These are phyloP conservation scores for Nannochloropsis gaditana DNA, from an alignment of 108 stramenopile genomes.

Conservation along the genomic window DNA sequence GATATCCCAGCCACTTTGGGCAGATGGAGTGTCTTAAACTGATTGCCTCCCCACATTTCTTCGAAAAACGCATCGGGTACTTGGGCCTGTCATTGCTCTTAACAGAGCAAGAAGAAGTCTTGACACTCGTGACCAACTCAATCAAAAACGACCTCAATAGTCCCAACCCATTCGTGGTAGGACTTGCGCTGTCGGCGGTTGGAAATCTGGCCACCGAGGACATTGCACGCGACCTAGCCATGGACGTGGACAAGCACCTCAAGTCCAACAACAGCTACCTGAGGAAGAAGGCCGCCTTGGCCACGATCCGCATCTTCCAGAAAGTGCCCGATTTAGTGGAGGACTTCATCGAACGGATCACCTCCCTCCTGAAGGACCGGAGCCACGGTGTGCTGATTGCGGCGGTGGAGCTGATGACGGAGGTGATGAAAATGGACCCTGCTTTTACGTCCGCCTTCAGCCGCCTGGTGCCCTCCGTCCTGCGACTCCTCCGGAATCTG, in stretches of 20 bases:
- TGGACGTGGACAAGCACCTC: slow-evolving; percentile 90
- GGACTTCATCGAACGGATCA: slow-evolving; percentile 83
- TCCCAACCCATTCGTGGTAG: slow-evolving; percentile 77
- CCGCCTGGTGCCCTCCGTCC: slow-evolving; percentile 75
- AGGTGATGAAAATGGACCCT: slow-evolving; percentile 60
- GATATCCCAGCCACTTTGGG: slow-evolving; percentile 99
- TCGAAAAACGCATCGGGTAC: slow-evolving; percentile 93
- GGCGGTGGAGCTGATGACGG: slow-evolving; percentile 84
- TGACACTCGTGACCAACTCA: slow-evolving; percentile 79
- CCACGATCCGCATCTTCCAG: slow-evolving; percentile 68
- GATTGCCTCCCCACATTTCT: slow-evolving; percentile 91
- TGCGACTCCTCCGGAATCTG: slow-evolving; percentile 84
- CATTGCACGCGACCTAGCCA: slow-evolving; percentile 87
- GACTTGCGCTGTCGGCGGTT: slow-evolving; percentile 89
- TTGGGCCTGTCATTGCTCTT: slow-evolving; percentile 86
- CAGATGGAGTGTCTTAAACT: slow-evolving; percentile 99
- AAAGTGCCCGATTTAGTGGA: slow-evolving; percentile 87
- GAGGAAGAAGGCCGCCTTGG: slow-evolving; percentile 94
- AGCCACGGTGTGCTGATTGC: slow-evolving; percentile 93
- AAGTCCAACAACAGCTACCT: slow-evolving; percentile 70
- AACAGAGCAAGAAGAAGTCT: slow-evolving; percentile 92
- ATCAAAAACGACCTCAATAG: slow-evolving; percentile 35
- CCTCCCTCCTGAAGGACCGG: slow-evolving; percentile 71
- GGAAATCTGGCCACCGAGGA: slow-evolving; percentile 93
- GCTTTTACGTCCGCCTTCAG: slow-evolving; percentile 57